These are phyloP conservation scores for Leccinum variicolor DNA, from an alignment of 768 basidiomycete species.

Conservation along the genomic window DNA sequence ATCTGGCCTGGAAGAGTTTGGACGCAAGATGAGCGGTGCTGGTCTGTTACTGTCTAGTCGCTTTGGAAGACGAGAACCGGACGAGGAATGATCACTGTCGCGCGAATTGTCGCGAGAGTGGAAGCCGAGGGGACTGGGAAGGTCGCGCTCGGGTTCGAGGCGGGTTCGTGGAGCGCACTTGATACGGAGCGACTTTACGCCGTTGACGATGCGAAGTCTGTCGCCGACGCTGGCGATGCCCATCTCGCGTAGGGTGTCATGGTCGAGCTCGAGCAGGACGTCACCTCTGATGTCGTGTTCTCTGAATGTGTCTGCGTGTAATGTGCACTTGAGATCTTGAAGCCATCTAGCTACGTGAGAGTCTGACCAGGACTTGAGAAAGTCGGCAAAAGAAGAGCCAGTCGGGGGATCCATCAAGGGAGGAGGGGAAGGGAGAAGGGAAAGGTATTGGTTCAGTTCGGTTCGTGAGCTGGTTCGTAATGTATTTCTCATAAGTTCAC, in stretches of 20 bases:
- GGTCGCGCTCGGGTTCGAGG: background rate
- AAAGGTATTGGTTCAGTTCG: background rate
- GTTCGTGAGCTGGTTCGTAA: background rate
- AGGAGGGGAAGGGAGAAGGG: background rate
- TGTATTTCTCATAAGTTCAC: background rate
- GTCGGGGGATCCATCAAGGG: slow-evolving; percentile 37
- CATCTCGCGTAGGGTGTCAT: slow-evolving; percentile 85
- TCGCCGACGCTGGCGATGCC: slow-evolving; percentile 89
- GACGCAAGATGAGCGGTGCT: slow-evolving; percentile 74
- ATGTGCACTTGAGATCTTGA: slow-evolving; percentile 66
- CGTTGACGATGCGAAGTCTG: slow-evolving; percentile 80
- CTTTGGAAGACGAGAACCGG: slow-evolving; percentile 34
- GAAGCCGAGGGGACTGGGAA: background rate
- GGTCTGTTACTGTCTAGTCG: slow-evolving; percentile 65
- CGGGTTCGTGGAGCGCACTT: slow-evolving; percentile 37
- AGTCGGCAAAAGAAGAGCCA: slow-evolving; percentile 61
- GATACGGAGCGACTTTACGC: slow-evolving; percentile 74
- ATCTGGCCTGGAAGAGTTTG: slow-evolving; percentile 50
- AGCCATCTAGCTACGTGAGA: slow-evolving; percentile 76
- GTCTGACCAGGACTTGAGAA: slow-evolving; percentile 71
- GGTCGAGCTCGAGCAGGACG: slow-evolving; percentile 89
- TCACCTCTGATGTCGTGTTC: slow-evolving; percentile 90
- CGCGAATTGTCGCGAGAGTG: slow-evolving; percentile 26
- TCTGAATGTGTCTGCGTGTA: slow-evolving; percentile 66
- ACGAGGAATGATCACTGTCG: slow-evolving; percentile 26